These are phyloP conservation scores for Trichoderma erinaceum DNA, from an alignment of 495 filamentous ascomycete genomes.

Conservation along the genomic window DNA sequence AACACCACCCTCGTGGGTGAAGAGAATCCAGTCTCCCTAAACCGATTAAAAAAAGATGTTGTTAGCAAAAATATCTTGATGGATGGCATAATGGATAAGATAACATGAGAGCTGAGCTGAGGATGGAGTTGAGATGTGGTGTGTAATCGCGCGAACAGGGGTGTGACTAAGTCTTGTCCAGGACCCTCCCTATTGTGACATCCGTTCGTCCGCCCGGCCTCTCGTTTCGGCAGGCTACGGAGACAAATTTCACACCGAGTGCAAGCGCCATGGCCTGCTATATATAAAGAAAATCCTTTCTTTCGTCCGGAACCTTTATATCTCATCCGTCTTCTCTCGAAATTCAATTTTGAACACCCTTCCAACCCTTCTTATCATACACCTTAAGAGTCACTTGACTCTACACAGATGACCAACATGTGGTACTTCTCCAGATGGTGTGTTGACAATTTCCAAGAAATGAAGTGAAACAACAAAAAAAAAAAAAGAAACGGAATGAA, in stretches of 20 bases:
- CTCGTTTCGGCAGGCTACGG: slow-evolving; percentile 12
- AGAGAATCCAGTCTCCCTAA: slow-evolving; percentile 98
- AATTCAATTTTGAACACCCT: neutral
- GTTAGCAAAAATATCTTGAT: neutral
- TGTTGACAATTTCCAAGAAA: neutral
- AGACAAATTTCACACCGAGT: neutral
- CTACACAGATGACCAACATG: neutral
- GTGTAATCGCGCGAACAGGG: slow-evolving; percentile 8
- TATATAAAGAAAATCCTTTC: slow-evolving; percentile 1
- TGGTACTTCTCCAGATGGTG: neutral
- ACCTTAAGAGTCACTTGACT: neutral
- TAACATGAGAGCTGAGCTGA: neutral
- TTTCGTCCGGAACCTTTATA: neutral
- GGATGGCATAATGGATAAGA: neutral
- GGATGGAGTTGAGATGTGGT: neutral
- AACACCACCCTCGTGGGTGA: slow-evolving; percentile 98
- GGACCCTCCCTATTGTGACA: slow-evolving; percentile 14
- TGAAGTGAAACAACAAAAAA: slow-evolving; percentile 10
- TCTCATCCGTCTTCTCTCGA: neutral
- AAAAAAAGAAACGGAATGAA: slow-evolving; percentile 15
- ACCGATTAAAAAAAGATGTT: slow-evolving; percentile 5
- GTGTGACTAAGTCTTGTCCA: neutral
- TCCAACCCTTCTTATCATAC: neutral
- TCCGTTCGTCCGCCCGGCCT: slow-evolving; percentile 18
- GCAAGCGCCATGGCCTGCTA: neutral